Evolutionary conservation across 1,284 basidiomycete species (phyloP).

Genomic region (Retiboletus fuscus): DNA sequence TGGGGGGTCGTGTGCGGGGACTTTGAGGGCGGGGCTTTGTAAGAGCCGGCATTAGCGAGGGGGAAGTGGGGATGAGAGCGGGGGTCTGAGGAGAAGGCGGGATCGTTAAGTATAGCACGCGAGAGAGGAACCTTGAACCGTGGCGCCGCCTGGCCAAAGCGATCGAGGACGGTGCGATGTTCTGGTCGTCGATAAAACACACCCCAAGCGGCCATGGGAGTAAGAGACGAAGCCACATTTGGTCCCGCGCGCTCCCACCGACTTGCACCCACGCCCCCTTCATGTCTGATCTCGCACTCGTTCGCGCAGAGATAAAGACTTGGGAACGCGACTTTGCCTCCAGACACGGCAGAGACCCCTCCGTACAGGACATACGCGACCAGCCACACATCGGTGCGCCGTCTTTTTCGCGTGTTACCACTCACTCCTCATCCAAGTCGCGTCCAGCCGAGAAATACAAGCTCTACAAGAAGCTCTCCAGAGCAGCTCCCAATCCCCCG

Average conservation of each 20-base stretch:
- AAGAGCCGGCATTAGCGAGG: conserved; percentile 34
- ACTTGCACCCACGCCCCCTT: not conserved
- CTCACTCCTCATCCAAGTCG: conserved; percentile 23
- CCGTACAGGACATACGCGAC: conserved; percentile 82
- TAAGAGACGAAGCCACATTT: not conserved
- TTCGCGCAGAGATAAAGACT: conserved; percentile 82
- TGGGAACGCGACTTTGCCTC: conserved; percentile 85
- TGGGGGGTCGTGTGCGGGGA: conserved; percentile 3
- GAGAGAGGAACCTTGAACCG: conserved; percentile 38
- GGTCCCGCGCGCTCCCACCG: too few relatives aligned
- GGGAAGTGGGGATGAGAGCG: conserved; percentile 58
- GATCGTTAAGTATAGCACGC: conserved; percentile 54
- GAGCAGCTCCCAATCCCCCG: conserved; percentile 50
- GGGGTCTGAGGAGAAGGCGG: conserved; percentile 69
- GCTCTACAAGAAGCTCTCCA: conserved; percentile 82
- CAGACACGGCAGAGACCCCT: conserved; percentile 70
- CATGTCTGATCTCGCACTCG: conserved; percentile 60
- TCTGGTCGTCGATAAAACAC: conserved; percentile 25
- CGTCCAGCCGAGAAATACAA: conserved; percentile 81
- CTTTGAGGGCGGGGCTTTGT: conserved; percentile 27
- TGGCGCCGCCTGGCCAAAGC: conserved; percentile 10
- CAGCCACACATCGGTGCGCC: conserved; percentile 77
- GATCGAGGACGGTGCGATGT: not conserved
- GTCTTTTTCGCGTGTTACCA: conserved; percentile 25
- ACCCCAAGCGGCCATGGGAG: conserved; percentile 26